phyloP scores from a whole-genome alignment of 2,329 filamentous ascomycete species.

The Penicillium hordei region DNA sequence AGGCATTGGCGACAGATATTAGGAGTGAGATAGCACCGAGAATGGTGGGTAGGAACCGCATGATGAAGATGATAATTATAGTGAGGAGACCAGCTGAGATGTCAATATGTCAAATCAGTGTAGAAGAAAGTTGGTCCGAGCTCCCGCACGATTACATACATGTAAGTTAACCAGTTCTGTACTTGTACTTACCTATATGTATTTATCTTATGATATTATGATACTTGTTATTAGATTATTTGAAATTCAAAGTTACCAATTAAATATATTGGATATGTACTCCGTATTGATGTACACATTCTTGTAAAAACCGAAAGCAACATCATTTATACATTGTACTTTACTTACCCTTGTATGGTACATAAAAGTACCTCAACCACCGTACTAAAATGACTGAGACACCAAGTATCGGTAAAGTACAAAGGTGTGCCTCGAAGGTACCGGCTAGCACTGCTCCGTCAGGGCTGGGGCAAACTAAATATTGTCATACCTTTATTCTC shows the following conservation, averaged over 20 bases:
- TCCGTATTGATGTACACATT: neutral
- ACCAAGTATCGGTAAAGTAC: neutral
- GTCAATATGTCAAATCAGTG: too few relatives aligned
- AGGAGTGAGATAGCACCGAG: conserved; percentile 17
- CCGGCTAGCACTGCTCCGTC: conserved; percentile 10
- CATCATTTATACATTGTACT: neutral
- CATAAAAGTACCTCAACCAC: neutral
- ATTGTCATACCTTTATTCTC: conserved; percentile 2
- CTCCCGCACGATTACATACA: neutral
- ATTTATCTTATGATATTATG: neutral
- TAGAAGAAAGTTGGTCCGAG: neutral
- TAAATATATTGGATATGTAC: neutral
- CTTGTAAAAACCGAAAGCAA: too few relatives aligned
- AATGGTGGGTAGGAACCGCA: conserved; percentile 22
- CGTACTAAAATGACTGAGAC: rapidly evolving
- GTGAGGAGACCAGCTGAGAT: neutral
- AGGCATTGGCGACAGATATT: conserved; percentile 18
- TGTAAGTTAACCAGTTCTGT: too few relatives aligned
- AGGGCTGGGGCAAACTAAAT: neutral
- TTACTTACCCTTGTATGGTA: neutral
- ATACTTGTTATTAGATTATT: neutral
- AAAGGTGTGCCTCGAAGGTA: neutral
- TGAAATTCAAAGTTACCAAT: neutral
- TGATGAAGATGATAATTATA: conserved; percentile 1
- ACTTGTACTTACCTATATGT: too few relatives aligned